Base-by-base conservation (phyloP, 768 basidiomycete genomes). In the Dictyophora rubrovolvata region DNA sequence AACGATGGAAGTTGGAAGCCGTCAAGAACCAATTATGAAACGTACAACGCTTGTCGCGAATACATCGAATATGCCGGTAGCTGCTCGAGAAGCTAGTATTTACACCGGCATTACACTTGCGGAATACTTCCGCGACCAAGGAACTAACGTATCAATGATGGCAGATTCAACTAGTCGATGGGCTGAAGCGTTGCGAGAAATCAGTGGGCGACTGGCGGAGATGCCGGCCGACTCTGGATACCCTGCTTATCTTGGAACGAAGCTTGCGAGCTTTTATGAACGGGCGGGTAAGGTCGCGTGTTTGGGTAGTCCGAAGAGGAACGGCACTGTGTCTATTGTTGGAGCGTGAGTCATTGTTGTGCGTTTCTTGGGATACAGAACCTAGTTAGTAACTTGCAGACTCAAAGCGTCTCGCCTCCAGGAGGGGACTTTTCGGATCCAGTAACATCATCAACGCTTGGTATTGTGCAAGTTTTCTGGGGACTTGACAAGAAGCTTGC, bases 171-270 rank as follows among this genome's bases (percentile, higher is more conserved):
- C 95, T 0, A 95, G 93, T 20, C 93, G 96, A 65, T 99, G 96
- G 96, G 96, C 96, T 28, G 96, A 99, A 70, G 96, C 96, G 18
- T 76, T 99, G 50, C 93, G 96, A 77, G 96, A 99, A 80, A 97
- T 99, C 63, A 97, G 94, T 21, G 96, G 96, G 74, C 94, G 96
- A 74, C 73, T 99, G 62, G 96, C 96, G 42, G 96, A 99, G 74
- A 99, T 99, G 96, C 96, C 96, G 53, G 96, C 96, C 33, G 96
- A 98, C 71, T 98, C 96, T 46, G 96, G 96, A 60, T 99, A 99
- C 74, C 96, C 96, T 53, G 96, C 96, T 2, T 98, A 98, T 72
- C 84, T 98, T 61, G 76, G 86, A 62, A 95, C 96, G 34, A 98
- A 98, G 74, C 76, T 98, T 36, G 96, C 96, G 20, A 84, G 89